A percentile compares a stretch with the other conserved stretches of the same genome.
Evolutionary conservation across 306 rosid genomes (phyloP).

Genomic region (Malus fusca): DNA sequence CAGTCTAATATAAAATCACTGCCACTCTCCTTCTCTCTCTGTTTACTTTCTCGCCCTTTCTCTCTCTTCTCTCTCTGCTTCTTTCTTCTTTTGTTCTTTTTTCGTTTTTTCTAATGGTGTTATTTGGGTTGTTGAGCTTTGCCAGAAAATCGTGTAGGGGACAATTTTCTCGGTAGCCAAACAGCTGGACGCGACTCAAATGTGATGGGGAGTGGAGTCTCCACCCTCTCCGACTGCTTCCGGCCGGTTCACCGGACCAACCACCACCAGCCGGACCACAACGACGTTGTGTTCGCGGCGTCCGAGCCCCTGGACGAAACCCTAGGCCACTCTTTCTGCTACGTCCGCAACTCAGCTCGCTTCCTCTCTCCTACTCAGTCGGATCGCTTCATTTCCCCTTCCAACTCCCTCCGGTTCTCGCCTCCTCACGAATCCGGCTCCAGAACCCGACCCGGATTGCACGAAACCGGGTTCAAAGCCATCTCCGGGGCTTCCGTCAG

Average conservation of each 20-base stretch:
- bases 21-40: conserved; percentile 12
- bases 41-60: neutral
- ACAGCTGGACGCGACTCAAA: conserved; percentile 43
- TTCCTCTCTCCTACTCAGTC: conserved; percentile 69
- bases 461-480: conserved; percentile 66
- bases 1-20: conserved; percentile 9
- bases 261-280: conserved; percentile 10
- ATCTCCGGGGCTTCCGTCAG: conserved; percentile 98
- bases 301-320: conserved; percentile 77
- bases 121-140: conserved; percentile 18
- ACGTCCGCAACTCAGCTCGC: conserved; percentile 82
- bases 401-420: conserved; percentile 78
- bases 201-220: conserved; percentile 90
- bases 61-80: neutral
- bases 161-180: conserved; percentile 27
- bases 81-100: neutral
- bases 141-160: conserved; percentile 37
- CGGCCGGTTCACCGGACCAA: conserved; percentile 41
- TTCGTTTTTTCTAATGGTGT: conserved; percentile 6
- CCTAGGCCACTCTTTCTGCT: conserved; percentile 97
- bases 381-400: conserved; percentile 81
- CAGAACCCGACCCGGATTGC: conserved; percentile 42
- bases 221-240: conserved; percentile 63
- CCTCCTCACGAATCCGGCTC: conserved; percentile 47
- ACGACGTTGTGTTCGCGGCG: conserved; percentile 43